Conservation (phyloP, 1,139 yeast species). For the Sugiyamaella japonica region DNA sequence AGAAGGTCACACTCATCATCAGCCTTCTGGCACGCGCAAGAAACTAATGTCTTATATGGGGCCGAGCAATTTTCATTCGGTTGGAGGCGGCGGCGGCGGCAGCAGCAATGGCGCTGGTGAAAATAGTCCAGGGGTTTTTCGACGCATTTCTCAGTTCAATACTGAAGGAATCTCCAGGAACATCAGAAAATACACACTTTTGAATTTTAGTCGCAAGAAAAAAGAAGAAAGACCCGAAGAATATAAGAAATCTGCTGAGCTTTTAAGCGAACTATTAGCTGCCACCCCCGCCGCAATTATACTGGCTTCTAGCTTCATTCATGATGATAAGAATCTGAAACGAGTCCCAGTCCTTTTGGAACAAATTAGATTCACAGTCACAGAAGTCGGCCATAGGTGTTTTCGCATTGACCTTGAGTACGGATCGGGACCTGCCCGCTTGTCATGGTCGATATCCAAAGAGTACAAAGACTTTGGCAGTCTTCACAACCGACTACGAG, state of each 20-base stretch:
- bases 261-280: constrained; percentile 62
- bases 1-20: neutral
- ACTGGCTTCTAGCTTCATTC: constrained; percentile 70
- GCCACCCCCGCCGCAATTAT: constrained; percentile 83
- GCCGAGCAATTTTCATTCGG: neutral
- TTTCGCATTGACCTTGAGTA: constrained; percentile 67
- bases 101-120: constrained; percentile 4
- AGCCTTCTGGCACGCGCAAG: neutral
- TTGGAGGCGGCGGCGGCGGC: neutral
- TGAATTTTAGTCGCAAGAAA: constrained; percentile 31
- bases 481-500: constrained; percentile 62
- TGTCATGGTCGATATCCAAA: constrained; percentile 78
- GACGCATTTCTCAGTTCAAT: constrained; percentile 31
- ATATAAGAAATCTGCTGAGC: constrained; percentile 56
- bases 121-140: constrained; percentile 17
- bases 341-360: constrained; percentile 81
- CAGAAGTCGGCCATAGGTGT: constrained; percentile 40
- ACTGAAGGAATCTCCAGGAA: constrained; percentile 34
- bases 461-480: constrained; percentile 68
- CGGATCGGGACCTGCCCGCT: constrained; percentile 78
- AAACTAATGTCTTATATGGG: neutral
- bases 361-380: constrained; percentile 64
- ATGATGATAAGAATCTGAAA: constrained; percentile 74
- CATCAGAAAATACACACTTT: constrained; percentile 31
- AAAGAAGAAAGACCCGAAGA: constrained; percentile 35